Percentiles rank a stretch among this genome's conserved stretches.
These are phyloP conservation scores for Arabidopsis thaliana DNA, from an alignment of 345 rosid species.

Conservation along the genomic window DNA sequence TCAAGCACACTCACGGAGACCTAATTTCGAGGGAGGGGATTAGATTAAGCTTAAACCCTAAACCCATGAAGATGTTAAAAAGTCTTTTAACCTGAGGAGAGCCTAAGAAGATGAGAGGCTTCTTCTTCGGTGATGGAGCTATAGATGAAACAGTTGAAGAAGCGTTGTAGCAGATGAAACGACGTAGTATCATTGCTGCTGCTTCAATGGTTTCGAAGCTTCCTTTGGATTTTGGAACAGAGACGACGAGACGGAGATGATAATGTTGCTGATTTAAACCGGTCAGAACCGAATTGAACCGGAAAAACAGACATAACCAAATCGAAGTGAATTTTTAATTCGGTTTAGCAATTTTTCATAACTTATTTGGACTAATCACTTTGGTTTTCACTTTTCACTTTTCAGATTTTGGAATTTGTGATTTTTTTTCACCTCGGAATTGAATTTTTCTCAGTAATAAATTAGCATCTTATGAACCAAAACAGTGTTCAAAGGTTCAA, in stretches of 20 bases:
- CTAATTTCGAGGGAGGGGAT: conserved; percentile 39
- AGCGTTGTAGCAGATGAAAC: conserved; percentile 62
- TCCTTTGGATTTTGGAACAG: conserved; percentile 10
- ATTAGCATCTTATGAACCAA: no score
- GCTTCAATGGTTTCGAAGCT: conserved; percentile 19
- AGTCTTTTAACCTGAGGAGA: conserved; percentile 70
- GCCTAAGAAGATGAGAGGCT: conserved; percentile 83
- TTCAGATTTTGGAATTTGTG: no score
- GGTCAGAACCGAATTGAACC: neutral
- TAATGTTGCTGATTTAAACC: neutral
- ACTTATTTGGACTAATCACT: no score
- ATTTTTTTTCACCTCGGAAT: no score
- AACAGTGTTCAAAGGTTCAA: no score
- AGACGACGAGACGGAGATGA: conserved; percentile 13
- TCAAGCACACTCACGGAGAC: conserved; percentile 85
- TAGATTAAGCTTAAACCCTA: neutral
- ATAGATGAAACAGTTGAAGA: conserved; percentile 45
- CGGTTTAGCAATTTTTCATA: no score
- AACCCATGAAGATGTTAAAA: conserved; percentile 10
- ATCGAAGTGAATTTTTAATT: neutral
- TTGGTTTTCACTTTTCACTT: no score
- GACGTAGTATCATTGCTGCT: conserved; percentile 61
- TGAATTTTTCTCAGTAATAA: no score
- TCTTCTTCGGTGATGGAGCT: conserved; percentile 56
- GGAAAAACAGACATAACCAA: neutral